Conservation (phyloP, 805 yeast species). For the Starmerella tilneyi region DNA sequence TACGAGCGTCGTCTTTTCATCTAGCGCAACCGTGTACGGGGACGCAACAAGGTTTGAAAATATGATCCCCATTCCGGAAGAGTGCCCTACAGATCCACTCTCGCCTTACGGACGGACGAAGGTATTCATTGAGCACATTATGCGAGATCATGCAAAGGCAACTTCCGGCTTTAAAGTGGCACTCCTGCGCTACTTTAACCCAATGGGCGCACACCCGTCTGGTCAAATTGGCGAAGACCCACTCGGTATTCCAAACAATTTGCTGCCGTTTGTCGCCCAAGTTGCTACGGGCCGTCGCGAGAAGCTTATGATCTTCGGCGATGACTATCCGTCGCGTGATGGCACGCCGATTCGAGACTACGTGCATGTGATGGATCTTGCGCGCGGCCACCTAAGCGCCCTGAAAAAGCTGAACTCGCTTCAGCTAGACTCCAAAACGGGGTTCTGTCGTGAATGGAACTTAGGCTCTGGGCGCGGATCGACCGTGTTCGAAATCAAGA, state of each 20-base stretch:
- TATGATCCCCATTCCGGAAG: conserved; percentile 71
- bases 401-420: conserved; percentile 41
- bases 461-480: conserved; percentile 75
- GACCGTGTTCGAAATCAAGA: conserved; percentile 61
- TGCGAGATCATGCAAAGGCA: conserved; percentile 44
- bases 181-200: conserved; percentile 67
- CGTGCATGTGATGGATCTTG: conserved; percentile 70
- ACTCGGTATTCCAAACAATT: conserved; percentile 62
- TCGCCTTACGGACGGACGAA: conserved; percentile 74
- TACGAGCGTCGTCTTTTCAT: conserved; percentile 54
- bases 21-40: conserved; percentile 78
- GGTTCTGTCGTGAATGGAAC: conserved; percentile 68
- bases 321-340: conserved; percentile 59
- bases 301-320: conserved; percentile 57
- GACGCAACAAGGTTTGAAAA: conserved; percentile 62
- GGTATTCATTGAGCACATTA: conserved; percentile 50
- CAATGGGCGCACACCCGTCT: conserved; percentile 78
- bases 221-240: conserved; percentile 78
- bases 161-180: conserved; percentile 37
- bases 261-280: conserved; percentile 66
- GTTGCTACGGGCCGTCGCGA: conserved; percentile 65
- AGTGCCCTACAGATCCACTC: conserved; percentile 63
- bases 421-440: conserved; percentile 28
- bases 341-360: conserved; percentile 79
- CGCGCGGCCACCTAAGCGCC: conserved; percentile 67